These are phyloP conservation scores for Tricholoma saponaceum DNA, from an alignment of 768 basidiomycete genomes.

Conservation along the genomic window DNA sequence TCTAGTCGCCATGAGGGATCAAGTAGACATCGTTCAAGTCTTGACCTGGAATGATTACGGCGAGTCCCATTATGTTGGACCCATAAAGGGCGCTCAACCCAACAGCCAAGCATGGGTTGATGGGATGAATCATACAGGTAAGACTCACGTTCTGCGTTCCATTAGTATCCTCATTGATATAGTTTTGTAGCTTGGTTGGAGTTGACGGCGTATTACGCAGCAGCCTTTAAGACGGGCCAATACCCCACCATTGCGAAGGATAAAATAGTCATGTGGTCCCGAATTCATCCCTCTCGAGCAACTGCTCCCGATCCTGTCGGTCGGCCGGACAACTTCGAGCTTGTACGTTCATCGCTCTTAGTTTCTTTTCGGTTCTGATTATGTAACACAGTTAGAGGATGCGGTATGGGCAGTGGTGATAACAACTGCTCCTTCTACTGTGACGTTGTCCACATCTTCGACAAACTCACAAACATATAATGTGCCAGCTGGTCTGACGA, in stretches of 20 bases:
- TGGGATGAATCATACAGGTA: conserved; percentile 55
- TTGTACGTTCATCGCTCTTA: conserved; percentile 37
- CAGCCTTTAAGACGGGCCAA: conserved; percentile 67
- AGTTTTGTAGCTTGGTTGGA: conserved; percentile 52
- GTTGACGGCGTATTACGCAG: conserved; percentile 61
- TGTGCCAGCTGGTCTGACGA: conserved; percentile 55
- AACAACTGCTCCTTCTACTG: conserved; percentile 49
- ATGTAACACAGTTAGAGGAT: conserved; percentile 46
- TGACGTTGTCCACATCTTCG: conserved; percentile 51
- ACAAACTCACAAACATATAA: conserved; percentile 38
- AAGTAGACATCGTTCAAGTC: conserved; percentile 58
- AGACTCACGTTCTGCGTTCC: conserved; percentile 8
- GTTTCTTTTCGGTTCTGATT: background rate
- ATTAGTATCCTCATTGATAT: conserved; percentile 3
- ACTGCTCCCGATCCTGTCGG: conserved; percentile 51
- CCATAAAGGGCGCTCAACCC: conserved; percentile 70
- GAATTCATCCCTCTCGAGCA: conserved; percentile 57
- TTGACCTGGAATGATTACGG: conserved; percentile 74
- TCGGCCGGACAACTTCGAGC: conserved; percentile 51
- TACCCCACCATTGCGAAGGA: conserved; percentile 59
- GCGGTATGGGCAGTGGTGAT: conserved; percentile 68
- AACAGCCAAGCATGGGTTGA: conserved; percentile 70
- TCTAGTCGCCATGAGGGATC: conserved; percentile 50
- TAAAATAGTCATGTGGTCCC: conserved; percentile 64
- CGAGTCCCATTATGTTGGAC: conserved; percentile 78